These are phyloP conservation scores for Scenedesmus sp. DNA, from an alignment of 163 green algal species.

Conservation along the genomic window DNA sequence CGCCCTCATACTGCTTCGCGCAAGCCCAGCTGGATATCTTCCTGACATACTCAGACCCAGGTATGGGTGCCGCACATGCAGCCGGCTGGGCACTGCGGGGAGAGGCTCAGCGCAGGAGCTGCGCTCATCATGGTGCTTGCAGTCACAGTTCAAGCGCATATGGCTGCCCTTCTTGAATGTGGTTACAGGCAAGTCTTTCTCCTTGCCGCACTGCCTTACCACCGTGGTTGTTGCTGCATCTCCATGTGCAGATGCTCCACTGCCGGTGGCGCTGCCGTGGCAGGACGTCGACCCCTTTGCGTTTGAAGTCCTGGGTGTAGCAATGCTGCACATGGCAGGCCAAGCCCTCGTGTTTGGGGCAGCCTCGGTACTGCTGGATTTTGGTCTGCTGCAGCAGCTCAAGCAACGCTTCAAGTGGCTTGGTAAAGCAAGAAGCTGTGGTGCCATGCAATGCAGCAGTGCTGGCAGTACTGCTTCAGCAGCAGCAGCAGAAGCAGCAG, in stretches of 20 bases:
- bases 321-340: slow-evolving; percentile 19
- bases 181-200: too few relatives aligned
- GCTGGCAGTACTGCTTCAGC: not conserved
- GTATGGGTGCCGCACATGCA: not conserved
- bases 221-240: not conserved
- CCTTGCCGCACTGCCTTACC: too few relatives aligned
- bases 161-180: too few relatives aligned
- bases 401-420: not conserved
- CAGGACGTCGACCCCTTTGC: slow-evolving; percentile 57
- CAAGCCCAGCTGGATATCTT: slow-evolving; percentile 77
- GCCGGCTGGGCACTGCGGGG: too few relatives aligned
- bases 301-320: slow-evolving; percentile 33
- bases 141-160: too few relatives aligned
- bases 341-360: slow-evolving; percentile 61
- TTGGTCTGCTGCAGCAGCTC: slow-evolving; percentile 40
- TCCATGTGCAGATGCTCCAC: not conserved
- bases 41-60: not conserved
- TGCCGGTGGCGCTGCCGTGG: not conserved
- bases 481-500: slow-evolving; percentile 8
- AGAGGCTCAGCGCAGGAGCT: not conserved
- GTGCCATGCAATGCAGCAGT: not conserved
- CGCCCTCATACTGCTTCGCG: slow-evolving; percentile 83
- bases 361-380: slow-evolving; percentile 63
- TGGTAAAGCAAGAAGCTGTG: too few relatives aligned
- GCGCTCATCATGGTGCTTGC: not conserved